phyloP scores from a whole-genome alignment of 257 asterid genomes.

The Solanum virginianum region DNA sequence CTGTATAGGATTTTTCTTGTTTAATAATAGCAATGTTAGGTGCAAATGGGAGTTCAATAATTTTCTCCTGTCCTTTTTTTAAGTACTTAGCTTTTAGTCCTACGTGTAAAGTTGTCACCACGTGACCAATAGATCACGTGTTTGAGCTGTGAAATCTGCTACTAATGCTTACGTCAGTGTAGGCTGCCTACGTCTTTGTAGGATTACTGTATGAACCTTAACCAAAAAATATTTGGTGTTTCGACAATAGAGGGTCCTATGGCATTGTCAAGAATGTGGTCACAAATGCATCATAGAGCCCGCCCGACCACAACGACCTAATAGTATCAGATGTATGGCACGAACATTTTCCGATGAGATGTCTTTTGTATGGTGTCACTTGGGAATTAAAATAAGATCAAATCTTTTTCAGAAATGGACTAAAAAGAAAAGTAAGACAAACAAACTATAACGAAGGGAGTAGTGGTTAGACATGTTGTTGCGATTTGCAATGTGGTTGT shows the following conservation, averaged over 20 bases:
- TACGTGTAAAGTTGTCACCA: not conserved
- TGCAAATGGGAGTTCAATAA: not conserved
- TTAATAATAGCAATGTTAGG: not conserved
- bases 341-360: not conserved
- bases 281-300: too few relatives aligned
- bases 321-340: not conserved
- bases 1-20: not conserved
- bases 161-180: too few relatives aligned
- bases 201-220: not conserved
- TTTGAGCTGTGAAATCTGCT: too few relatives aligned
- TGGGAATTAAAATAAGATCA: not conserved
- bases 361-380: not conserved
- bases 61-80: not conserved
- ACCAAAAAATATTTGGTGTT: too few relatives aligned
- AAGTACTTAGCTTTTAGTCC: not conserved
- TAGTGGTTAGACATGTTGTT: not conserved
- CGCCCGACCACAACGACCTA: too few relatives aligned
- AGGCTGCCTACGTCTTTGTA: too few relatives aligned
- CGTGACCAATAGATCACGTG: not conserved
- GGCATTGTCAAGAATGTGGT: too few relatives aligned
- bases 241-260: too few relatives aligned
- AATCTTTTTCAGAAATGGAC: not conserved
- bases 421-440: not conserved
- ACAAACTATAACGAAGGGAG: not conserved
- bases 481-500: not conserved